Percentiles rank a stretch among this genome's conserved stretches.
Evolutionary conservation across 2,329 filamentous ascomycete genomes (phyloP).

Genomic region (Colletotrichum truncatum): DNA sequence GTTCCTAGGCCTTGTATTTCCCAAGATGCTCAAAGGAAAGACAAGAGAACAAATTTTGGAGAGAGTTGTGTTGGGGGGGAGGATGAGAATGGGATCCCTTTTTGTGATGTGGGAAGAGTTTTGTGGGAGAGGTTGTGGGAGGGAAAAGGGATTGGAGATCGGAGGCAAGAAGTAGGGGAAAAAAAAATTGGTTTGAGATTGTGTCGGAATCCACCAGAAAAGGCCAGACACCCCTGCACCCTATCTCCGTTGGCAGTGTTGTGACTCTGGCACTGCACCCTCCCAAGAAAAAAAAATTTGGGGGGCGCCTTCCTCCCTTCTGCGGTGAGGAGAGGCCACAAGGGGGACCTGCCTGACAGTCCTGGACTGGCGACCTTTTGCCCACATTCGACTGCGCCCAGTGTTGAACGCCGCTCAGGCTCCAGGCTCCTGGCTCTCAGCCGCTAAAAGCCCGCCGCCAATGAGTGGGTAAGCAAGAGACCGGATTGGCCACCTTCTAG

Average conservation of each 20-base stretch:
- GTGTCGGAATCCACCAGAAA: constrained; percentile 36
- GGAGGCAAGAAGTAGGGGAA: constrained; percentile 42
- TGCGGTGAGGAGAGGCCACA: not conserved
- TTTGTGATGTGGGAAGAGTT: constrained; percentile 39
- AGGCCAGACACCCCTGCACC: constrained; percentile 40
- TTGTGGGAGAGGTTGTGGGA: constrained; percentile 34
- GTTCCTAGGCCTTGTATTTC: constrained; percentile 36
- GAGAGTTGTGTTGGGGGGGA: constrained; percentile 35
- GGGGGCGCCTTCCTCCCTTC: constrained; percentile 19
- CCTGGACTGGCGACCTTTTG: too few relatives aligned
- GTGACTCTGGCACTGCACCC: not conserved
- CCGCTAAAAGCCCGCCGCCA: constrained; percentile 12
- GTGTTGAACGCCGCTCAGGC: constrained; percentile 4
- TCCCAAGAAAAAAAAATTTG: constrained; percentile 10
- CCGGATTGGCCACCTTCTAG: constrained; percentile 24
- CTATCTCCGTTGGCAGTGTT: constrained; percentile 14
- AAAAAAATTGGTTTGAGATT: constrained; percentile 45
- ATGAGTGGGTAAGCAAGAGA: constrained; percentile 21
- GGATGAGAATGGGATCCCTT: constrained; percentile 34
- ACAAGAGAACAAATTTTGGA: constrained; percentile 47
- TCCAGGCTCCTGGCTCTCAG: constrained; percentile 18
- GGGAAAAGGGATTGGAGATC: constrained; percentile 37
- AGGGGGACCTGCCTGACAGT: not conserved
- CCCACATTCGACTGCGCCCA: not conserved
- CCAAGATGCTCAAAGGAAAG: constrained; percentile 57